Percentiles rank a stretch among this genome's conserved stretches.
Conservation (phyloP, 495 filamentous ascomycete genomes). For the Tuber aestivum region DNA sequence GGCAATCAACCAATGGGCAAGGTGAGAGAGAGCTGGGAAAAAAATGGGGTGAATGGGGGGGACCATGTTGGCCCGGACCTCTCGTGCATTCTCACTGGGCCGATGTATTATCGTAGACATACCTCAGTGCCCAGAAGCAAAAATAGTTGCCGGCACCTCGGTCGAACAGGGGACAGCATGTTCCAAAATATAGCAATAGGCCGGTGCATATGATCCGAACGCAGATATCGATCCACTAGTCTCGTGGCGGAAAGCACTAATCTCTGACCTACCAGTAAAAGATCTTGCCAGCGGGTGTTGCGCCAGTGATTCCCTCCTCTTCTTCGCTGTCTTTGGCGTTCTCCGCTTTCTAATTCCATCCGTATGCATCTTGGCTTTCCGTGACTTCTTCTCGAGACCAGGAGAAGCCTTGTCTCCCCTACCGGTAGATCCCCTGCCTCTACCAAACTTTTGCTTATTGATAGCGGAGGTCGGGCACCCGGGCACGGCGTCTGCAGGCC, state of each 20-base stretch:
- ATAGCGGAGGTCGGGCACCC: not conserved
- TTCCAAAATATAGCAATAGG: slow-evolving; percentile 3
- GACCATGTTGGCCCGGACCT: not conserved
- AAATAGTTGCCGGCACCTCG: not conserved
- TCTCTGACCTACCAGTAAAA: slow-evolving; percentile 23
- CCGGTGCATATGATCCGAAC: not conserved
- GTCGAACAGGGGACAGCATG: not conserved
- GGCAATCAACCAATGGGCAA: not conserved
- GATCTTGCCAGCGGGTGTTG: slow-evolving; percentile 32
- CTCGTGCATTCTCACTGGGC: not conserved
- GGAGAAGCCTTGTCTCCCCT: not conserved
- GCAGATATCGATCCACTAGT: not conserved
- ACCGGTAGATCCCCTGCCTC: not conserved
- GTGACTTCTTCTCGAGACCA: not conserved
- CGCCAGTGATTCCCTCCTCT: slow-evolving; percentile 6
- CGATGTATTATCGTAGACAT: not conserved
- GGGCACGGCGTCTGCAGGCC: not conserved
- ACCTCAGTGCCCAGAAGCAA: not conserved
- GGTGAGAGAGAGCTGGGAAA: not conserved
- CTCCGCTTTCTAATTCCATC: not conserved
- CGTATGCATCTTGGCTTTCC: not conserved
- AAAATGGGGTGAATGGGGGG: not conserved
- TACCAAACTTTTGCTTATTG: not conserved
- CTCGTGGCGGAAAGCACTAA: not conserved
- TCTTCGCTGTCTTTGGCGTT: slow-evolving; percentile 20